A percentile compares a stretch with the other conserved stretches of the same genome.
Conservation (phyloP, 2,329 filamentous ascomycete genomes). For the Rhinocladiella mackenziei region DNA sequence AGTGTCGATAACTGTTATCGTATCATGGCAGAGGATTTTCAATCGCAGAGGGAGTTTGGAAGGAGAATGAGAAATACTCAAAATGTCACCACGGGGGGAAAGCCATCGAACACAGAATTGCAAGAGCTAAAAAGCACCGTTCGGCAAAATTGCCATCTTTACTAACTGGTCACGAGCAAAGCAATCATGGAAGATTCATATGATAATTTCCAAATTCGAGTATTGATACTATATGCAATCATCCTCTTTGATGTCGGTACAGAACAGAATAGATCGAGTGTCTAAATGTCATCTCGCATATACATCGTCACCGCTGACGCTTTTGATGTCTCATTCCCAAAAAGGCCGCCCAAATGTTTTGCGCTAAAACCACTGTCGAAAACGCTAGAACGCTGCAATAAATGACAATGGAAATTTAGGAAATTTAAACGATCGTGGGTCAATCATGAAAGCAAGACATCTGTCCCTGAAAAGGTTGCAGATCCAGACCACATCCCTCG, state of each 20-base stretch:
- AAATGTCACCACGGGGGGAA: background rate
- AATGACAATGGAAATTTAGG: background rate
- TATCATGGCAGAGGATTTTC: too few relatives aligned
- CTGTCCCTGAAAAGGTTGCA: conserved; percentile 16
- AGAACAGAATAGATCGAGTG: too few relatives aligned
- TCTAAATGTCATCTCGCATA: too few relatives aligned
- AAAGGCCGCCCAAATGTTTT: background rate
- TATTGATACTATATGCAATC: too few relatives aligned
- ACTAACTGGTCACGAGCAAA: background rate
- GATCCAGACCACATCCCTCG: conserved; percentile 26
- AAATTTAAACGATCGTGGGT: background rate
- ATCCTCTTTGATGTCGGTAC: too few relatives aligned
- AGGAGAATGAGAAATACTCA: background rate
- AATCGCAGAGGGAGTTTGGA: background rate
- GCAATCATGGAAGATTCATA: too few relatives aligned
- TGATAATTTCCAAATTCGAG: too few relatives aligned
- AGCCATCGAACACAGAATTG: background rate
- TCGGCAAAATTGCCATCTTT: conserved; percentile 1
- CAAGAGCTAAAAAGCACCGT: background rate
- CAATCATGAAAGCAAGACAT: conserved; percentile 12
- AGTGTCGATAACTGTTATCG: too few relatives aligned
- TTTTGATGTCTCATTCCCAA: background rate
- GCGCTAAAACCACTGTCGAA: background rate
- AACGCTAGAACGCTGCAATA: conserved; percentile 14
- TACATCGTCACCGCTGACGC: background rate